Percentiles rank a stretch among this genome's conserved stretches.
Conservation (phyloP, 2,329 filamentous ascomycete species). For the Diaporthe batatas region DNA sequence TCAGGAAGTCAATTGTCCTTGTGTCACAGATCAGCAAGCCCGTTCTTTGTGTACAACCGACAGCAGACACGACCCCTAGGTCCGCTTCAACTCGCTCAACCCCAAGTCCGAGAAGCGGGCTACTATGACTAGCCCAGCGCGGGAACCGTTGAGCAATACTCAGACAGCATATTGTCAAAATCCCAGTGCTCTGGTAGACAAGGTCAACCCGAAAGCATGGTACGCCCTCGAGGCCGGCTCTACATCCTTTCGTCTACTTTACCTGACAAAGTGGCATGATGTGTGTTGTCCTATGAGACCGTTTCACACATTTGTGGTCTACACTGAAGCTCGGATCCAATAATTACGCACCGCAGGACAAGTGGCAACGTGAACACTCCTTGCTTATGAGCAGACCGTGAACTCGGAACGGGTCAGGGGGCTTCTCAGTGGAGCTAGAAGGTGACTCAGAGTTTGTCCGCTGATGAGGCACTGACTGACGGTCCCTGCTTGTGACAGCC, state of each 20-base stretch:
- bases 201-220: conserved; percentile 9
- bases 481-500: background rate
- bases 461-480: background rate
- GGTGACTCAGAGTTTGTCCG: background rate
- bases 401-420: background rate
- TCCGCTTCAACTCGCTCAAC: background rate
- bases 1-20: background rate
- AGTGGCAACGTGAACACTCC: background rate
- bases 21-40: background rate
- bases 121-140: background rate
- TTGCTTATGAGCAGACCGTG: background rate
- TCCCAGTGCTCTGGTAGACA: background rate
- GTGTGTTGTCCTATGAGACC: background rate
- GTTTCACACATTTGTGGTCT: conserved; percentile 11
- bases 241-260: conserved; percentile 17
- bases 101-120: background rate
- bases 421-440: background rate
- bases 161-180: conserved; percentile 13
- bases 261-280: conserved; percentile 4
- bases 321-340: background rate
- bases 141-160: conserved; percentile 4
- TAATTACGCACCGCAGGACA: too few relatives aligned
- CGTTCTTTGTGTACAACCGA: background rate
- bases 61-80: too few relatives aligned
- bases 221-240: background rate